Percentiles rank a stretch among this genome's conserved stretches.
Conservation (phyloP, 345 rosid species). For the Hibiscus syriacus region DNA sequence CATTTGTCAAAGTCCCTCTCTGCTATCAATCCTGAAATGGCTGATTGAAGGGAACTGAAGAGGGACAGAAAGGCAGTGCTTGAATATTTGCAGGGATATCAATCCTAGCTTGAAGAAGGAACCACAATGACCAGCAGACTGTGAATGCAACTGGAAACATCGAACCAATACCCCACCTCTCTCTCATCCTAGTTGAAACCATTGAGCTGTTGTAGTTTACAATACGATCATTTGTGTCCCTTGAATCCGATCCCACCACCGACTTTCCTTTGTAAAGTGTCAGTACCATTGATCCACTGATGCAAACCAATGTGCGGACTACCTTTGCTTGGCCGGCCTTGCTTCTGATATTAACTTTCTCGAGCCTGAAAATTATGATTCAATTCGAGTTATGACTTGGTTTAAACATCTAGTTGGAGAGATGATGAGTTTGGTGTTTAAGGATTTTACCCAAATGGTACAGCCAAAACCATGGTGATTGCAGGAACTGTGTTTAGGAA, state of each 20-base stretch:
- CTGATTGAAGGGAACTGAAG: conserved; percentile 50
- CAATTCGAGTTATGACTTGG: neutral
- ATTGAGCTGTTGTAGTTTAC: neutral
- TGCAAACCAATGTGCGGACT: conserved; percentile 44
- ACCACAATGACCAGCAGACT: conserved; percentile 38
- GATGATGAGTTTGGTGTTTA: neutral
- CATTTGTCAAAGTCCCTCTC: conserved; percentile 27
- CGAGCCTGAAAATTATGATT: conserved; percentile 29
- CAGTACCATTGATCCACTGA: conserved; percentile 47
- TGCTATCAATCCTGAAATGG: conserved; percentile 27
- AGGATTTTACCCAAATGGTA: conserved; percentile 35
- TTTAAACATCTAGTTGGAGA: neutral
- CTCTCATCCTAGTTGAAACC: too few relatives aligned
- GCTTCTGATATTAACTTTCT: conserved; percentile 40
- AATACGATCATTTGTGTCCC: neutral
- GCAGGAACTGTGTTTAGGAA: conserved; percentile 59
- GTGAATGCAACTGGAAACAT: conserved; percentile 22
- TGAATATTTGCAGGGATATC: conserved; percentile 53
- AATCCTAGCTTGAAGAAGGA: conserved; percentile 45
- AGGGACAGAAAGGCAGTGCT: conserved; percentile 49
- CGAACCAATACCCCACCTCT: conserved; percentile 46
- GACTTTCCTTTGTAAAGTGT: conserved; percentile 45
- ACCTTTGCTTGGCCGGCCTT: conserved; percentile 38
- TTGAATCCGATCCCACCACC: conserved; percentile 18
- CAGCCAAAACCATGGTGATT: conserved; percentile 38